Conservation (phyloP, 2,329 filamentous ascomycete genomes). For the Botrytis fragariae region DNA sequence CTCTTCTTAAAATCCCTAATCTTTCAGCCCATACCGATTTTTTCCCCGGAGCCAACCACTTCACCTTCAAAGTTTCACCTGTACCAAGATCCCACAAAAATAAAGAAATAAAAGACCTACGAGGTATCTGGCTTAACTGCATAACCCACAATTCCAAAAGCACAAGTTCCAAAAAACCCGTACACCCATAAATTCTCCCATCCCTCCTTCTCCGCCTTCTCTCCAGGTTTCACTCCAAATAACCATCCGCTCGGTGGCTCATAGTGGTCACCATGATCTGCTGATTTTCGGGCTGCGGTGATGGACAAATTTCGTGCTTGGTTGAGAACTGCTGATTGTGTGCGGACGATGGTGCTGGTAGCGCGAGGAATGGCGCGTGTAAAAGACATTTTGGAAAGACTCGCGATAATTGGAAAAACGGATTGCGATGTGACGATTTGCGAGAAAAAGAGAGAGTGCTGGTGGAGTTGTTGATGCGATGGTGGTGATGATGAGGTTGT, state of each 20-base stretch:
- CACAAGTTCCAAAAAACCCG: slow-evolving; percentile 77
- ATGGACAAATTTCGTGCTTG: slow-evolving; percentile 5
- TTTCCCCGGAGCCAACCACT: neutral
- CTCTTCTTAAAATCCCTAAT: neutral
- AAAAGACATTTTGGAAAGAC: neutral
- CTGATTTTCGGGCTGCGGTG: slow-evolving; percentile 19
- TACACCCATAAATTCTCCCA: slow-evolving; percentile 89
- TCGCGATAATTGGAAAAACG: too few relatives aligned
- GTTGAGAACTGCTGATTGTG: neutral
- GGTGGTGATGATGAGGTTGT: neutral
- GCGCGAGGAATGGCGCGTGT: slow-evolving; percentile 16
- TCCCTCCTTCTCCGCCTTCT: slow-evolving; percentile 93
- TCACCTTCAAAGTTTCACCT: slow-evolving; percentile 2
- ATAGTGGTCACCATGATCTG: slow-evolving; percentile 56
- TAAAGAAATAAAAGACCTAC: slow-evolving; percentile 58
- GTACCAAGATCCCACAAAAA: neutral
- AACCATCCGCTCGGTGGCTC: slow-evolving; percentile 91
- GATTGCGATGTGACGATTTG: neutral
- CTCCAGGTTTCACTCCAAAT: slow-evolving; percentile 88
- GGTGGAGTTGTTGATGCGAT: neutral
- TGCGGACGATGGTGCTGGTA: neutral
- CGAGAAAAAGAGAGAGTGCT: neutral
- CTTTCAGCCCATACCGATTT: neutral
- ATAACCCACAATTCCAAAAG: slow-evolving; percentile 74
- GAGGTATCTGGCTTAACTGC: slow-evolving; percentile 98